Percentiles rank a stretch among this genome's conserved stretches.
These are phyloP conservation scores for Mycena sp. DNA, from an alignment of 1,284 basidiomycete species.

Conservation along the genomic window DNA sequence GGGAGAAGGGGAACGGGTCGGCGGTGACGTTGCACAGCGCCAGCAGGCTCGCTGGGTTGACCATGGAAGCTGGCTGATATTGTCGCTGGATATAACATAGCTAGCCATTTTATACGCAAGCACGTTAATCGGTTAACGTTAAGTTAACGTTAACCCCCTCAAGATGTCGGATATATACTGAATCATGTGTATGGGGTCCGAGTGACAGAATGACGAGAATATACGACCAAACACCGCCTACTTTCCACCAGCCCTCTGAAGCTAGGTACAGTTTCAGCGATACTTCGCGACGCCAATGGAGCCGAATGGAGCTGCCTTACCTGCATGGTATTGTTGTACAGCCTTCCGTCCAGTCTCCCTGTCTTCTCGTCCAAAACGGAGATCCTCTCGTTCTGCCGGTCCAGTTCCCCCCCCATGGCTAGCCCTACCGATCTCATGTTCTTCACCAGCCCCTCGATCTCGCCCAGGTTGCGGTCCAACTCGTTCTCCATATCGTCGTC, in stretches of 20 bases:
- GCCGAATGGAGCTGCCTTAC: slow-evolving; percentile 48
- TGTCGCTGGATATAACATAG: too few relatives aligned
- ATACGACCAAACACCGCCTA: too few relatives aligned
- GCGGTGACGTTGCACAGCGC: not conserved
- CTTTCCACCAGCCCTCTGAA: not conserved
- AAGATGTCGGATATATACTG: too few relatives aligned
- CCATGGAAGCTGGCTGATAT: too few relatives aligned
- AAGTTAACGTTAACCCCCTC: too few relatives aligned
- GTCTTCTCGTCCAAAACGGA: slow-evolving; percentile 76
- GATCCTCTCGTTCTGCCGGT: slow-evolving; percentile 78
- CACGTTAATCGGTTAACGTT: too few relatives aligned
- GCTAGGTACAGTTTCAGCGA: slow-evolving; percentile 1
- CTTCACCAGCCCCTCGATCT: slow-evolving; percentile 84
- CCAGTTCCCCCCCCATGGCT: slow-evolving; percentile 86
- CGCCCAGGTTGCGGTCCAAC: slow-evolving; percentile 91
- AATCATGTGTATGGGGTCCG: too few relatives aligned
- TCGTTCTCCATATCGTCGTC: slow-evolving; percentile 96
- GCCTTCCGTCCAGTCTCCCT: slow-evolving; percentile 64
- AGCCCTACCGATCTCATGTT: slow-evolving; percentile 87
- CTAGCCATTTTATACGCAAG: too few relatives aligned
- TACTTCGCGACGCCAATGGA: not conserved
- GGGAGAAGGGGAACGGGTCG: slow-evolving; percentile 43
- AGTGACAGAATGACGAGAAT: too few relatives aligned
- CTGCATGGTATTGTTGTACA: slow-evolving; percentile 74
- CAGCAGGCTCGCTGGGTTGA: not conserved